Evolutionary conservation across 352 stramenopile species (phyloP), one percentile per base, ranked within the genome.

Genomic region (Elongisporangium prolatum): DNA sequence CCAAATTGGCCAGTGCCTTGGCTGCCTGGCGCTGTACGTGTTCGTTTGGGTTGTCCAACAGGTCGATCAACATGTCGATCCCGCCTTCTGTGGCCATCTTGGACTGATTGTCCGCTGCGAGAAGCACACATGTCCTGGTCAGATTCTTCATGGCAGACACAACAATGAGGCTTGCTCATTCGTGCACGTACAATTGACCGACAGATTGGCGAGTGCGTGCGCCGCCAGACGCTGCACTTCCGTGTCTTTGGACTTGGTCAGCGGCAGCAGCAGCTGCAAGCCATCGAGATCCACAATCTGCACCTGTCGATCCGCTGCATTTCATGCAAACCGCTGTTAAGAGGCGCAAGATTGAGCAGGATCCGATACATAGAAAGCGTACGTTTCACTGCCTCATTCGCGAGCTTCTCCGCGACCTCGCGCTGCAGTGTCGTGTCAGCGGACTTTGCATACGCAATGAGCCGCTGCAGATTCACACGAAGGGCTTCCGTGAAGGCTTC

Each of bases 381-480:
- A 96, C 87, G 86, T 65, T 98, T 97, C 44, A 98, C 93, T 21
- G 93, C 93, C 61, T 98, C 89, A 59, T 98, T 98, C 17, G 93
- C 93, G 48, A 98, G 71, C 61, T 97, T 97, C 75, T 98, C 93
- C 13, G 93, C 93, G 5, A 98, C 91, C 63, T 97, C 88, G 50
- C 89, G 85, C 72, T 97, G 90, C 56, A 97, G 74, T 57, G 74
- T 70, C 55, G 86, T 85, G 63, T 97, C 90, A 5, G 91, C 89
- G 54, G 86, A 96, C 67, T 95, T 93, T 57, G 91, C 90, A 72
- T 97, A 98, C 52, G 88, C 86, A 69, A 98, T 97, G 34, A 98
- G 69, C 13, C 89, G 85, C 67, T 96, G 90, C 28, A 98, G 74
- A 68, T 97, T 95, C 21, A 96, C 76, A 48, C 86, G 82, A 20